Conservation (phyloP, 2,329 filamentous ascomycete genomes). For the Pseudogymnoascus sp. region DNA sequence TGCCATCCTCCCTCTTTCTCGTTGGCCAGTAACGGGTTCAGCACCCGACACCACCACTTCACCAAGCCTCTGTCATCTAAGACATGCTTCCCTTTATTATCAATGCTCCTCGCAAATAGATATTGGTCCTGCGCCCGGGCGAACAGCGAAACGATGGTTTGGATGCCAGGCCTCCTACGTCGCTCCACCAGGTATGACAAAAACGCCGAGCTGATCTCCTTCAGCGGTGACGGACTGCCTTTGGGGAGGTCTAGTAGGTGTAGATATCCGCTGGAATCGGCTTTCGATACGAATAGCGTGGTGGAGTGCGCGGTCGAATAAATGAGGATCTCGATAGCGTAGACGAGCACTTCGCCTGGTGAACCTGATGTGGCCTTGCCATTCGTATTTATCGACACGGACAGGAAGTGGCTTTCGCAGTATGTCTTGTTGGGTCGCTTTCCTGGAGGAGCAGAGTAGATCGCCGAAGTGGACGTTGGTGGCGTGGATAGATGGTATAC, state of each 20-base stretch:
- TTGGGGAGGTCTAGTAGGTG: conserved; percentile 57
- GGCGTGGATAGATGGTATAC: conserved; percentile 85
- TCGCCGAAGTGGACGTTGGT: conserved; percentile 63
- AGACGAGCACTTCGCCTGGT: conserved; percentile 52
- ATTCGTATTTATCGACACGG: conserved; percentile 43
- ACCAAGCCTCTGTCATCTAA: conserved; percentile 85
- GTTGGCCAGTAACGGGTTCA: conserved; percentile 62
- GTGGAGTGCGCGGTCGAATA: conserved; percentile 76
- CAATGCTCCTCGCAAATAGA: conserved; percentile 84
- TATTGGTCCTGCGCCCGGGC: conserved; percentile 90
- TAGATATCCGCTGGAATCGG: conserved; percentile 89
- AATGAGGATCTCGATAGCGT: conserved; percentile 81
- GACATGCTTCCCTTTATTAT: conserved; percentile 81
- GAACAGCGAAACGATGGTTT: conserved; percentile 80
- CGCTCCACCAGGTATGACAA: conserved; percentile 66
- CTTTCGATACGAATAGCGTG: conserved; percentile 92
- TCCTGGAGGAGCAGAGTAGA: conserved; percentile 73
- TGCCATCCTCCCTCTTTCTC: conserved; percentile 33
- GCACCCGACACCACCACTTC: conserved; percentile 89
- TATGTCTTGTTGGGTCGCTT: conserved; percentile 69
- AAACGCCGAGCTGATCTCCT: conserved; percentile 67
- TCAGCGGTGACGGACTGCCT: conserved; percentile 64
- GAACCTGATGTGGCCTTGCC: conserved; percentile 20
- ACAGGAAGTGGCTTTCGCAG: conserved; percentile 76
- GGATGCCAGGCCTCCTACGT: conserved; percentile 56